Evolutionary conservation across 306 rosid species (phyloP).

Genomic region (Glycine latifolia): DNA sequence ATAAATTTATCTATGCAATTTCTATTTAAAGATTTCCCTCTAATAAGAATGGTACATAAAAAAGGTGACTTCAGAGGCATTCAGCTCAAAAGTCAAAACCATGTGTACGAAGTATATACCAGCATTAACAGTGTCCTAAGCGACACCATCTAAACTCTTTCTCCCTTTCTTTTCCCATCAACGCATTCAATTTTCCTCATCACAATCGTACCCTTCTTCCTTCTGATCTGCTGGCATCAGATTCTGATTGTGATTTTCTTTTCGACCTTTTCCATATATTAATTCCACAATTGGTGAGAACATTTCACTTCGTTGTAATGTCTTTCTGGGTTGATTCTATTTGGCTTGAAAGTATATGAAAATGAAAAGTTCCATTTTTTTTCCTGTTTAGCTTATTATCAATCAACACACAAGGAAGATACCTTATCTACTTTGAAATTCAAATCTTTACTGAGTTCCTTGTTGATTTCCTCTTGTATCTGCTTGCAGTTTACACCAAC

Average conservation of each 20-base stretch:
- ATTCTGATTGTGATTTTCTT: neutral
- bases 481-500: neutral
- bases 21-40: neutral
- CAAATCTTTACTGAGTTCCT: neutral
- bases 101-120: no score
- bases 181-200: neutral
- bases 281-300: neutral
- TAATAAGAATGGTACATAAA: no score
- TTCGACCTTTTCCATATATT: neutral
- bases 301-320: neutral
- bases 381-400: neutral
- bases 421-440: neutral
- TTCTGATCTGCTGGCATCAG: neutral
- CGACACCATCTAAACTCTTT: no score
- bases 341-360: neutral
- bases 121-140: no score
- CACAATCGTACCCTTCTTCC: neutral
- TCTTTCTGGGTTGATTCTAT: neutral
- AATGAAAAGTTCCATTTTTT: neutral
- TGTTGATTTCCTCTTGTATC: neutral
- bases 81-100: constrained; percentile 40
- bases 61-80: no score
- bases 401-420: neutral
- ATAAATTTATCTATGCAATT: neutral
- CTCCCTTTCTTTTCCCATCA: no score